A percentile compares a stretch with the other conserved stretches of the same genome.
These are phyloP conservation scores for Trametes coccinea DNA, from an alignment of 768 basidiomycete species.

Conservation along the genomic window DNA sequence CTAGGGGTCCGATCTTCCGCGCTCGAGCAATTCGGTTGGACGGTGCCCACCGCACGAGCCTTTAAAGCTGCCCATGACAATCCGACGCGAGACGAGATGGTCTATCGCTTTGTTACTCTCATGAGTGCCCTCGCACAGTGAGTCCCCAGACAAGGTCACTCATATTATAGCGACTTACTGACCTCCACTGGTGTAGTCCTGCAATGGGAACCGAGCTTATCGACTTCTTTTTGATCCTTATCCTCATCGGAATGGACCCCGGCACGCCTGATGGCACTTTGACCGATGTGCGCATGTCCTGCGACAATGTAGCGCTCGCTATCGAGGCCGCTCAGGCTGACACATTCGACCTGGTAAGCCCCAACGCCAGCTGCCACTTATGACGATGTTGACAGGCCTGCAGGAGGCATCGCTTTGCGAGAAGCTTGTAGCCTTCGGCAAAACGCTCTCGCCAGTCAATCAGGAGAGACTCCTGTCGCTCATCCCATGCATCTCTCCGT, in stretches of 20 bases:
- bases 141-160: conserved; percentile 24
- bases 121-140: conserved; percentile 49
- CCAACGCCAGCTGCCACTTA: background rate
- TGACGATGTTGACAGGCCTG: background rate
- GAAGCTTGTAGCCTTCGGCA: conserved; percentile 44
- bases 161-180: conserved; percentile 5
- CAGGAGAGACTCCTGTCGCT: conserved; percentile 52
- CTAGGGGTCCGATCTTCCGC: conserved; percentile 46
- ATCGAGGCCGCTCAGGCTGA: conserved; percentile 33
- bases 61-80: background rate
- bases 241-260: conserved; percentile 59
- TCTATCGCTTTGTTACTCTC: conserved; percentile 46
- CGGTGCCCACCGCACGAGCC: conserved; percentile 1
- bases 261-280: conserved; percentile 45
- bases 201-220: conserved; percentile 40
- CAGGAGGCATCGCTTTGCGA: conserved; percentile 52
- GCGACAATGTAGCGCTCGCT: conserved; percentile 49
- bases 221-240: conserved; percentile 49
- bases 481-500: conserved; percentile 51
- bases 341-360: conserved; percentile 27
- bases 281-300: conserved; percentile 45
- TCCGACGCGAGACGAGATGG: conserved; percentile 32
- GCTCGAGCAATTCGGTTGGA: conserved; percentile 39
- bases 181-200: conserved; percentile 34
- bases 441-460: conserved; percentile 45